phyloP scores from a whole-genome alignment of 164 flowering plant genomes.

The Chimonanthus salicifolius region DNA sequence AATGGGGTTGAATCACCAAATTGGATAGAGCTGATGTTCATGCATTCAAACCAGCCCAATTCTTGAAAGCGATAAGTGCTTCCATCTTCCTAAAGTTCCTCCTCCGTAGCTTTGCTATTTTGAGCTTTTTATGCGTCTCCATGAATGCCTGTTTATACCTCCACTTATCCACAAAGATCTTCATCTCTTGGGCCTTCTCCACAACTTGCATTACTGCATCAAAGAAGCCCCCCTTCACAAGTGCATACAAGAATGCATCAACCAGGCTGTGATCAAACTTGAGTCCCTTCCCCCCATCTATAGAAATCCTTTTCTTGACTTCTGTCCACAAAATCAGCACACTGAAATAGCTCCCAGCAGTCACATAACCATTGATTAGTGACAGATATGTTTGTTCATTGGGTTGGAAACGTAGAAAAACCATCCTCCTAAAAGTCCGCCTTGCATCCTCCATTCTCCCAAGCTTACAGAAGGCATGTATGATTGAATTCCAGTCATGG shows the following conservation, averaged over 20 bases:
- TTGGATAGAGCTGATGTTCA: constrained; percentile 14
- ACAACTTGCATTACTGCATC: constrained; percentile 97
- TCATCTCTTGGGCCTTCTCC: constrained; percentile 79
- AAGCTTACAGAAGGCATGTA: constrained; percentile 88
- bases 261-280: constrained; percentile 61
- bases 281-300: constrained; percentile 37
- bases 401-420: constrained; percentile 70
- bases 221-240: constrained; percentile 94
- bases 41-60: constrained; percentile 82
- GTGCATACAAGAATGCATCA: constrained; percentile 85
- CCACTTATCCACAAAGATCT: constrained; percentile 93
- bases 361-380: constrained; percentile 71
- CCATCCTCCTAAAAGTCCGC: constrained; percentile 91
- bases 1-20: background rate
- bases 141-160: constrained; percentile 94
- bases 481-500: constrained; percentile 97
- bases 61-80: constrained; percentile 79
- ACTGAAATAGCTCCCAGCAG: constrained; percentile 67
- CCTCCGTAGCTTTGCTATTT: constrained; percentile 68
- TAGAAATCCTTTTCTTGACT: constrained; percentile 48
- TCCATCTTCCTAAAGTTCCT: constrained; percentile 77
- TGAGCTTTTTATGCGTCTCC: constrained; percentile 93
- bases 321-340: constrained; percentile 89
- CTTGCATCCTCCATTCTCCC: constrained; percentile 88
- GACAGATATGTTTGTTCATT: constrained; percentile 88